These are phyloP conservation scores for Erucastrum elatum DNA, from an alignment of 345 rosid genomes.

Conservation along the genomic window DNA sequence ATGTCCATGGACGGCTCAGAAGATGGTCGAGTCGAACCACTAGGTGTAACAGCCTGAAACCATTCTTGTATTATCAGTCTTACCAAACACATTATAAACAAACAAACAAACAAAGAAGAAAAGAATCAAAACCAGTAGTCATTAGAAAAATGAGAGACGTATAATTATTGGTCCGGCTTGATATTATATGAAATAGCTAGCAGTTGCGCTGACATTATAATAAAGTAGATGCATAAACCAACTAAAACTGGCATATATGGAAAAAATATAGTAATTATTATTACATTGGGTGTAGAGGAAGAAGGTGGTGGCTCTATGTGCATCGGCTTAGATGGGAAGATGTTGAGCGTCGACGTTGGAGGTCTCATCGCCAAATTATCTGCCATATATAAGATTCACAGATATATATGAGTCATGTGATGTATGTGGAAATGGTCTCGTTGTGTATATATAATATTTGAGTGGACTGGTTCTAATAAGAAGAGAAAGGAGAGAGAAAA, in stretches of 20 bases:
- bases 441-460: conserved; percentile 16
- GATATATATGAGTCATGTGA: conserved; percentile 15
- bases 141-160: conserved; percentile 29
- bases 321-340: conserved; percentile 98
- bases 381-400: conserved; percentile 44
- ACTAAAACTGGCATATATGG: conserved; percentile 29
- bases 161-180: conserved; percentile 31
- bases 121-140: conserved; percentile 19
- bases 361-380: conserved; percentile 83
- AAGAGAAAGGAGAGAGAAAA: conserved; percentile 35
- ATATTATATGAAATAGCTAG: conserved; percentile 38
- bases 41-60: conserved; percentile 46
- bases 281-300: conserved; percentile 39
- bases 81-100: conserved; percentile 36
- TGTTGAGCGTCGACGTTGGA: conserved; percentile 92
- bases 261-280: background rate
- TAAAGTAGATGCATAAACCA: conserved; percentile 29
- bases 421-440: conserved; percentile 27
- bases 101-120: conserved; percentile 10
- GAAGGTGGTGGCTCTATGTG: conserved; percentile 67
- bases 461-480: conserved; percentile 28
- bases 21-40: conserved; percentile 55
- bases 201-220: conserved; percentile 42
- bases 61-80: conserved; percentile 39
- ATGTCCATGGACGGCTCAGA: conserved; percentile 61